Percentiles rank a stretch among this genome's conserved stretches.
Conservation (phyloP, 257 asterid genomes). For the Eustoma russellianum region DNA sequence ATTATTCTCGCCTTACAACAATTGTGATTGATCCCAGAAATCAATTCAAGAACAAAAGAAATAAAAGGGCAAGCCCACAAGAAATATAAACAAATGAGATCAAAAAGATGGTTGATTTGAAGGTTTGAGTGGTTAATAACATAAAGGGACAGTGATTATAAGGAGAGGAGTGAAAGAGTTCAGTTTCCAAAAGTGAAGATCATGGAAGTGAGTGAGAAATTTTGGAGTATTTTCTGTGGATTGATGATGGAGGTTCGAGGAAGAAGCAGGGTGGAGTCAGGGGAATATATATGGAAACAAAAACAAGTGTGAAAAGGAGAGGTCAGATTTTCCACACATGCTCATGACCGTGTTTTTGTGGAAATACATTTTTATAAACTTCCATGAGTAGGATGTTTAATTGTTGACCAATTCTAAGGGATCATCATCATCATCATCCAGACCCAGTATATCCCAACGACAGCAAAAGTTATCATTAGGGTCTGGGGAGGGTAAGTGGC, state of each 20-base stretch:
- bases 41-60: not conserved
- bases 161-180: no score
- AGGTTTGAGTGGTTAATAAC: not conserved
- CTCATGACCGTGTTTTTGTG: no score
- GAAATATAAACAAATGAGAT: not conserved
- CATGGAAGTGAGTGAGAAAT: not conserved
- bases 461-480: no score
- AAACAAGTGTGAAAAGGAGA: no score
- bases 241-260: not conserved
- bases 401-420: slow-evolving; percentile 24
- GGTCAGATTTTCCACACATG: slow-evolving; percentile 3
- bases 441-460: no score
- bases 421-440: no score
- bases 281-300: not conserved
- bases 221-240: not conserved
- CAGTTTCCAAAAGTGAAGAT: not conserved
- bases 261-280: no score
- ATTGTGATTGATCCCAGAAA: not conserved
- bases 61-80: not conserved
- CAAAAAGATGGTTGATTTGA: not conserved
- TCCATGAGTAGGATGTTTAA: no score
- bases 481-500: no score
- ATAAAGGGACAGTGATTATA: no score
- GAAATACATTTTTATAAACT: not conserved
- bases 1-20: slow-evolving; percentile 32